Evolutionary conservation across 2,329 filamentous ascomycete species (phyloP).

Genomic region (Neospermospora avenae): DNA sequence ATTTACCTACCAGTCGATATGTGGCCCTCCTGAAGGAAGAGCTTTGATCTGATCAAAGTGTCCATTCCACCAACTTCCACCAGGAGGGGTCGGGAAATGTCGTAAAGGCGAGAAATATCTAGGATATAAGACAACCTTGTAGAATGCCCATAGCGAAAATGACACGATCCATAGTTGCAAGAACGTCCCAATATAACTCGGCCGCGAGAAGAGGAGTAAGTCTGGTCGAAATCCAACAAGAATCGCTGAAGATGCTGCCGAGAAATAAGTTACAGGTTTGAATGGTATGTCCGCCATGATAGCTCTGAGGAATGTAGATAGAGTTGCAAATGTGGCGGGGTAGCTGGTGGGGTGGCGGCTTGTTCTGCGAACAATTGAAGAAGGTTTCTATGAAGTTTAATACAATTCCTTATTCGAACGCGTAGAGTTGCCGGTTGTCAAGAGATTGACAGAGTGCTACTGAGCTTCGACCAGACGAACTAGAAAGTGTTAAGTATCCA

Average conservation of each 20-base stretch:
- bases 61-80: conserved; percentile 43
- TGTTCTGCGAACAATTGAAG: background rate
- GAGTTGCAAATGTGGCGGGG: background rate
- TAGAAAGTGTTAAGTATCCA: background rate
- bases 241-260: conserved; percentile 24
- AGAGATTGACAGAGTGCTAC: background rate
- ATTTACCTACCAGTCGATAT: conserved; percentile 36
- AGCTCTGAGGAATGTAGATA: background rate
- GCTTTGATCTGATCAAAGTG: conserved; percentile 40
- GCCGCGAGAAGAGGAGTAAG: conserved; percentile 26
- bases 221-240: conserved; percentile 25
- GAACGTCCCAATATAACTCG: conserved; percentile 39
- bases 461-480: background rate
- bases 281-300: conserved; percentile 27
- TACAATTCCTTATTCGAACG: background rate
- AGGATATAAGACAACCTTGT: conserved; percentile 52
- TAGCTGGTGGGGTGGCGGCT: background rate
- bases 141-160: conserved; percentile 38
- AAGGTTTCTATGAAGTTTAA: background rate
- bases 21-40: conserved; percentile 39
- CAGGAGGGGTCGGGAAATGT: conserved; percentile 50
- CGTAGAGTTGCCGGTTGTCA: background rate
- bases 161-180: conserved; percentile 40
- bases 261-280: conserved; percentile 25
- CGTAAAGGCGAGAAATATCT: conserved; percentile 55